A percentile compares a stretch with the other conserved stretches of the same genome.
Conservation (phyloP, 2,329 filamentous ascomycete species). For the Trichophyton simii region DNA sequence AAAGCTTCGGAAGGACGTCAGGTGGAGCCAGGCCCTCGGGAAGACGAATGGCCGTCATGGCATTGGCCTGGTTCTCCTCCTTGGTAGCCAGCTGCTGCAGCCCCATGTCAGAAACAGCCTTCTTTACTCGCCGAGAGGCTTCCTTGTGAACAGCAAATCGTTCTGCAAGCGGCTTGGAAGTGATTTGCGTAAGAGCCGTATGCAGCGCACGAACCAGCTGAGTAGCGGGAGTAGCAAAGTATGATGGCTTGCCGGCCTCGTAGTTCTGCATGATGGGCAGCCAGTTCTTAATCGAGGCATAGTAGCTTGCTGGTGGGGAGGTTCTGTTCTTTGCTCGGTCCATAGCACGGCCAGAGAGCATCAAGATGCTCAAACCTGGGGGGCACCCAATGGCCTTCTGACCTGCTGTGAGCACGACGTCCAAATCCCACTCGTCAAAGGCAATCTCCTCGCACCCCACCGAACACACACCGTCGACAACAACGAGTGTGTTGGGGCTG, state of each 20-base stretch:
- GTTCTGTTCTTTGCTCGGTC: conserved; percentile 67
- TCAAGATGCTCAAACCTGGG: conserved; percentile 84
- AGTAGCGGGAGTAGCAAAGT: conserved; percentile 92
- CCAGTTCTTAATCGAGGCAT: conserved; percentile 96
- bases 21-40: conserved; percentile 70
- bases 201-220: conserved; percentile 89
- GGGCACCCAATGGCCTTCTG: conserved; percentile 97
- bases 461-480: conserved; percentile 95
- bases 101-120: conserved; percentile 64
- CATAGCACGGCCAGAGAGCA: conserved; percentile 82
- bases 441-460: conserved; percentile 91
- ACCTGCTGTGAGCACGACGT: conserved; percentile 83
- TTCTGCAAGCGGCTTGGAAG: conserved; percentile 64
- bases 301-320: conserved; percentile 75
- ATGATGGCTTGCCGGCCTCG: conserved; percentile 91
- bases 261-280: conserved; percentile 98
- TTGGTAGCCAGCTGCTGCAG: conserved; percentile 76
- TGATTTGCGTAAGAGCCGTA: conserved; percentile 75
- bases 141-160: conserved; percentile 72
- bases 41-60: conserved; percentile 95
- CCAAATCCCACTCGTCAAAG: conserved; percentile 89
- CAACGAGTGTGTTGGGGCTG: conserved; percentile 77
- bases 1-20: conserved; percentile 70
- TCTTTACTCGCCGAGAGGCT: conserved; percentile 75
- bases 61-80: conserved; percentile 84